Evolutionary conservation across 1,284 basidiomycete species (phyloP), one percentile per base, ranked within the genome.

Genomic region (Moniliophthora roreri): DNA sequence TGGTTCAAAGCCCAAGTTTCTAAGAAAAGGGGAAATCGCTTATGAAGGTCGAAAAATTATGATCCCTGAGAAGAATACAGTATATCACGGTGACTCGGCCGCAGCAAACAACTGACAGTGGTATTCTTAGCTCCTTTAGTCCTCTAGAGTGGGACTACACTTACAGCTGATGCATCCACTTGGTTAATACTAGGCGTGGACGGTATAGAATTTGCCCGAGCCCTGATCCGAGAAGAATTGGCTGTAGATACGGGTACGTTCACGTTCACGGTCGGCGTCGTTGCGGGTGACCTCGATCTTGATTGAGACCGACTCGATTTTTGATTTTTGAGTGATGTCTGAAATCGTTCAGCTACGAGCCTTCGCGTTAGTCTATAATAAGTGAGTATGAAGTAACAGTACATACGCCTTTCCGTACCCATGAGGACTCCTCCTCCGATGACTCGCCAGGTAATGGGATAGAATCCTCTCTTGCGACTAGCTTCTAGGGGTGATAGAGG

Each of bases 351-450:
- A 16, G 16, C 16, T 16, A 16, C 13, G 36, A 4, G n/a, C n/a
- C n/a, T n/a, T n/a, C n/a, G n/a, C n/a, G n/a, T n/a, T n/a, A n/a
- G n/a, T n/a, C n/a, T n/a, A n/a, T n/a, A n/a, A n/a, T n/a, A n/a
- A n/a, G n/a, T 28, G 8, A n/a, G 16, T 44, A 35, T 23, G 16
- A 32, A 47, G 35, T 16, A 28, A 26, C 26, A 7, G 20, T 34
- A 44, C 53, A 35, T 36, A 52, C 51, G 40, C 20, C 54, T 44
- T n/a, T 47, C 51, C 11, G 52, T 63, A 40, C 76, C 70, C 54
- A 81, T 66, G 42, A 69, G 62, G 5, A 80, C 79, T 10, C 79
- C 79, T 6, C 79, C 78, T 1, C 78, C 78, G 54, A 81, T 78
- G 11, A 81, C 78, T 26, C 79, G 69, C 78, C 78, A 81, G 7